Evolutionary conservation across 148 eudicot genomes (phyloP), one percentile per base, ranked within the genome.

Genomic region (Nepenthes mirabilis): DNA sequence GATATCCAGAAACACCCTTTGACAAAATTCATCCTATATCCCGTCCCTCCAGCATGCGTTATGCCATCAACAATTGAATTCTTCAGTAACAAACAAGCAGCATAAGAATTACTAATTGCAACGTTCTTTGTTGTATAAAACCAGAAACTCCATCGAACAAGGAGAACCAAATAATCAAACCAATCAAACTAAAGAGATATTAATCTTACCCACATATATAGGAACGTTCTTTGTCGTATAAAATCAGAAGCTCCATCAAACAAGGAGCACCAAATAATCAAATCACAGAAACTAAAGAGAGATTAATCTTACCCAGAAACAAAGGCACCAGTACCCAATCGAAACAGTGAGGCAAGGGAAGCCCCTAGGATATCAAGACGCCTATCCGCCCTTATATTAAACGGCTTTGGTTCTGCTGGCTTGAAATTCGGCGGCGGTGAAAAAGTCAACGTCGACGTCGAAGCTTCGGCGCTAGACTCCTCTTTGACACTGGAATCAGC

Each of bases 311-410:
- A 75, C 71, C 76, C 78, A 14, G 72, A 60, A 52, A 50, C 79
- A 58, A 79, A 79, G 53, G 75, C 82, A 47, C 82, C 79, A 35
- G 79, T 79, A 36, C 82, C 77, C 11, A 75, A 4, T 10, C 82
- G 79, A 35, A 79, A 79, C 1, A 79, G 1, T 54, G 75, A 66
- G 65, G 82, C 61, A 34, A 79, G 82, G 32, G 79, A 68, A 60
- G 79, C 71, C 14, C 71, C 76, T 23, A 79, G 60, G 10, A 75
- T 75, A 48, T 79, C 82, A 5, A 79, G 34, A 2, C 63, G 14
- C 62, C 67, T 75, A 60, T 75, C 82, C 8, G 71, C 61, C 53
- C 82, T 53, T n/a, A 79, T 37, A 6, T 55, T 63, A 59, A 71
- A 79, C 47, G 74, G 76, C 51, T 72, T 75, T 5, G 82, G 82